Percentiles rank a stretch among this genome's conserved stretches.
Evolutionary conservation across 495 filamentous ascomycete species (phyloP).

Genomic region (Podospora pseudocomata): DNA sequence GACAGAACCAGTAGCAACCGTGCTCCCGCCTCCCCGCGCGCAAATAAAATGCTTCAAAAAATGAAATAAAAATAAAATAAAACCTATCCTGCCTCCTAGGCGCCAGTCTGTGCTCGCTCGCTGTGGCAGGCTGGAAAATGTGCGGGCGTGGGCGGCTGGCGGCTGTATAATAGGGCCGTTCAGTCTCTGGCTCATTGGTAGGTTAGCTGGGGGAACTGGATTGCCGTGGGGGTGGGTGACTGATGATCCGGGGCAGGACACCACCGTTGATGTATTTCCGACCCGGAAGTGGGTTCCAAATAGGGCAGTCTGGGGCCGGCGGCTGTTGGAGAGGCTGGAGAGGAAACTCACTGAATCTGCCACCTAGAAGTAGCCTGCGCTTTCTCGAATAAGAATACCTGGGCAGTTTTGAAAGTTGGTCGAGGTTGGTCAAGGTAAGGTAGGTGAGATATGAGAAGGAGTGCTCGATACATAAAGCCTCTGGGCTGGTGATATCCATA

Average conservation of each 20-base stretch:
- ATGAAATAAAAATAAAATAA: too few species aligned
- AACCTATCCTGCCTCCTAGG: not conserved
- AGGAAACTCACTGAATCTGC: not conserved
- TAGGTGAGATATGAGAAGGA: not conserved
- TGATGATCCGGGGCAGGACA: not conserved
- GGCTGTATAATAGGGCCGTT: not conserved
- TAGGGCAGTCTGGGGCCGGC: not conserved
- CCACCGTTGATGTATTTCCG: too few species aligned
- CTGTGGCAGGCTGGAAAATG: not conserved
- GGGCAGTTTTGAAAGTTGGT: too few species aligned
- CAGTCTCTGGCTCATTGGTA: not conserved
- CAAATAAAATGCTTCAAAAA: too few species aligned
- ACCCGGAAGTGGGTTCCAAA: too few species aligned
- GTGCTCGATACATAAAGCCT: conserved; percentile 11
- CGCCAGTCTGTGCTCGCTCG: not conserved
- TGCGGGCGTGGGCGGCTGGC: not conserved
- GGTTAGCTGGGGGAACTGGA: not conserved
- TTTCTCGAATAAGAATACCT: not conserved
- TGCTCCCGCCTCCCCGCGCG: too few species aligned
- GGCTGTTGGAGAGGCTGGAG: not conserved
- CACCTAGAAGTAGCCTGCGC: conserved; percentile 9
- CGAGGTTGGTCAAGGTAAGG: too few species aligned
- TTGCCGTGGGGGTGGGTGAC: conserved; percentile 4
- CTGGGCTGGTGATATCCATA: conserved; percentile 1
- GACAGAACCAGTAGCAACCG: too few species aligned